Base-by-base conservation (phyloP, 1,284 basidiomycete genomes). In the Tetrapyrgos nigripes region DNA sequence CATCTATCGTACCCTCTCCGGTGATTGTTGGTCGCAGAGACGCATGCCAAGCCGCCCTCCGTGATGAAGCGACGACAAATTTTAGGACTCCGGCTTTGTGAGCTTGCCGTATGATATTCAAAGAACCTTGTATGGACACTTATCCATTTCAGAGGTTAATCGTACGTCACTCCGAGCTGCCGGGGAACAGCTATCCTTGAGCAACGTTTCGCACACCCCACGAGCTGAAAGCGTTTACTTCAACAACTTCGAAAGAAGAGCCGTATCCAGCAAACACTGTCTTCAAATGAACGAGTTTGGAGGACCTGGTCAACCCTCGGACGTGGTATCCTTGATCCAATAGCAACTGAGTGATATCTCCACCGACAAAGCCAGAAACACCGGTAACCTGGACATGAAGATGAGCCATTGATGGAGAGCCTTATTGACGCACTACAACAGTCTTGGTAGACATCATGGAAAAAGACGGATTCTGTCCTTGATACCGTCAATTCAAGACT, bases 21-120 rank as follows among this genome's bases (percentile, higher is more conserved):
- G 31, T 33, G 8, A 33, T 33, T 8, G 14, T 33, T 33, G 31
- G 31, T 33, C 31, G 8, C 31, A 33, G 31, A 33, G 31, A 33
- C 8, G 8, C 31, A 19, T 14, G 29, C n/a, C 43, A 53, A 31
- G 45, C 49, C n/a, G 40, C 50, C 27, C 23, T 27, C 21, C 26
- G 50, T 17, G 29, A 47, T 13, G 35, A 53, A 23, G 51, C 47
- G 19, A 43, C 6, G 1, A 58, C 45, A 40, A 58, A 52, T 27
- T 53, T 48, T 13, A 43, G 46, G 6, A 58, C 35, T 13, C 57
- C 50, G 21, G 51, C 50, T 48, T 58, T 46, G 27, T 53, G 14
- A 27, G 57, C 57, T 31, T 53, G 50, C 1, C 50, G 51, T 19
- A 58, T 26, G 24, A 58, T 47, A 33, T 53, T 53, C 6, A 58